Base-by-base conservation (phyloP, 495 filamentous ascomycete genomes). In the Rhypophila decipiens region DNA sequence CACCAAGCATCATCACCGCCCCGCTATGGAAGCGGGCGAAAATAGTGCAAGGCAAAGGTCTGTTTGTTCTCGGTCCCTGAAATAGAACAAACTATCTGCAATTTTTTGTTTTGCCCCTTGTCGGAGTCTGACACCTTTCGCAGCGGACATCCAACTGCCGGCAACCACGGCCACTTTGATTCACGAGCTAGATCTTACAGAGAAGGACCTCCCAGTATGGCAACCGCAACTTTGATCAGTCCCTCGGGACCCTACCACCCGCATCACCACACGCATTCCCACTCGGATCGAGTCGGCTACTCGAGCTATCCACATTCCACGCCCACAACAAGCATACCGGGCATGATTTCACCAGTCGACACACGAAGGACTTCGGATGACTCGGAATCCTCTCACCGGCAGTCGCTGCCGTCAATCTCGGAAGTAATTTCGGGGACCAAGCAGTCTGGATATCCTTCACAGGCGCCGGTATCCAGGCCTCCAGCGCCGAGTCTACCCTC, bases 1-100 rank as follows among this genome's bases (percentile, higher is more conserved):
- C 38, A 31, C 46, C 49, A 38, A 11, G n/a, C 34, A 19, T 48
- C 37, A 10, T 39, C 46, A 11, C 31, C 57, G 59, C 50, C 68
- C 64, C 71, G 72, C 64, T 69, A 76, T 76, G 72, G 72, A 74
- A 70, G 65, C 61, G 69, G 72, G 69, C 55, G 71, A 70, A 53
- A 61, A 61, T 63, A 64, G 66, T 51, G 57, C 60, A 61, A 71
- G 70, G 61, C 65, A 71, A 70, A 76, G 72, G 72, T 76, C 24
- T 17, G 41, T 47, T 50, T 39, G 15, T 19, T 18, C 38, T 34
- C 23, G 3, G n/a, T 51, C 37, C 24, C 22, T 21, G 24, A 37
- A 20, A 29, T 18, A 18, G 17, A n/a, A 15, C 40, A 15, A 12
- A 31, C 13, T n/a, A n/a, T n/a, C n/a, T n/a, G n/a, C n/a, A n/a